Evolutionary conservation across 2,329 filamentous ascomycete genomes (phyloP).

Genomic region (Penicillium sp.): DNA sequence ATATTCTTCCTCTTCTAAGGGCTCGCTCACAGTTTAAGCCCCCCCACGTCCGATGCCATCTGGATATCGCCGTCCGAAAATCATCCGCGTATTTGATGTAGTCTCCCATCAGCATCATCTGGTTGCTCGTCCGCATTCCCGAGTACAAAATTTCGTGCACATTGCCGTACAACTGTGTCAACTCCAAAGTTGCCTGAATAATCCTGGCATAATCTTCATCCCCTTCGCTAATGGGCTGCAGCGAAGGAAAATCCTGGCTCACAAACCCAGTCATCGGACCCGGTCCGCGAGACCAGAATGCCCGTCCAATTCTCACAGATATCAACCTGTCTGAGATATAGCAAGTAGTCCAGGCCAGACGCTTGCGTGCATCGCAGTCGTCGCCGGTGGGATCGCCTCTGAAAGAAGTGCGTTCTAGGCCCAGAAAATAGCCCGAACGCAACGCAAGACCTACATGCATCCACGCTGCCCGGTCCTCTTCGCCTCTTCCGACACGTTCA

Average conservation of each 20-base stretch:
- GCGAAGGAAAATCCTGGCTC: slow-evolving; percentile 64
- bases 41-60: slow-evolving; percentile 69
- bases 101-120: slow-evolving; percentile 66
- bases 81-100: slow-evolving; percentile 75
- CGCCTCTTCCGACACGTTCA: slow-evolving; percentile 63
- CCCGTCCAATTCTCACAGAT: slow-evolving; percentile 66
- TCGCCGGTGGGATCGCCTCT: slow-evolving; percentile 58
- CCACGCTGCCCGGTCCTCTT: slow-evolving; percentile 72
- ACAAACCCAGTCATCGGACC: slow-evolving; percentile 62
- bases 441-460: slow-evolving; percentile 71
- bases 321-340: slow-evolving; percentile 66
- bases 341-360: slow-evolving; percentile 66
- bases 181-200: slow-evolving; percentile 67
- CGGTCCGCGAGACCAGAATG: slow-evolving; percentile 70
- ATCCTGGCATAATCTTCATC: slow-evolving; percentile 66
- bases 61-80: slow-evolving; percentile 63
- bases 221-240: slow-evolving; percentile 55
- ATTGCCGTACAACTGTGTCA: slow-evolving; percentile 69
- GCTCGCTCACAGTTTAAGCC: slow-evolving; percentile 54
- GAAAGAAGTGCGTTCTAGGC: slow-evolving; percentile 65
- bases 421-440: slow-evolving; percentile 66
- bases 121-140: slow-evolving; percentile 64
- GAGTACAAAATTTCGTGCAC: slow-evolving; percentile 71
- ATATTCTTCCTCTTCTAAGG: not conserved
- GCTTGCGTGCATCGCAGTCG: slow-evolving; percentile 58